Evolutionary conservation across 1,284 basidiomycete species (phyloP).

Genomic region (Xerocomus amazonicus): DNA sequence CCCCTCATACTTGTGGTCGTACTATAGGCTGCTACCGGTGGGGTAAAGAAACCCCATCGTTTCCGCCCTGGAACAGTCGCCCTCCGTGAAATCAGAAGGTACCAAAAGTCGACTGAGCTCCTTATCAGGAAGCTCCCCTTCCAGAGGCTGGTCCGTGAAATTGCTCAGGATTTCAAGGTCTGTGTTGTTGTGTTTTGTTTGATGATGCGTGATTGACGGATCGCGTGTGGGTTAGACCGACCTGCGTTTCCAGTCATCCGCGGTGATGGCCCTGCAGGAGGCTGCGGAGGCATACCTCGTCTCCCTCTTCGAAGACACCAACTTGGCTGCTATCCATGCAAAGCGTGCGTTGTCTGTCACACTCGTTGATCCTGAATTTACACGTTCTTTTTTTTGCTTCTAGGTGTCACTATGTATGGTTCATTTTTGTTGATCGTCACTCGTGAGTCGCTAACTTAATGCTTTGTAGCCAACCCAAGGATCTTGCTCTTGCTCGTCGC

Average conservation of each 20-base stretch:
- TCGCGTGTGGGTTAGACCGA: conserved; percentile 56
- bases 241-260: conserved; percentile 96
- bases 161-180: conserved; percentile 96
- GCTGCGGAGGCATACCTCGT: conserved; percentile 97
- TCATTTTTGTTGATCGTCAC: background rate
- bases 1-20: conserved; percentile 17
- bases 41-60: conserved; percentile 97
- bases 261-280: conserved; percentile 94
- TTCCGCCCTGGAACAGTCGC: conserved; percentile 98
- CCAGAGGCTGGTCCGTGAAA: conserved; percentile 94
- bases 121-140: conserved; percentile 95
- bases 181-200: conserved; percentile 12
- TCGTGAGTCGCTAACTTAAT: conserved; percentile 5
- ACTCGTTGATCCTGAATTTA: conserved; percentile 1
- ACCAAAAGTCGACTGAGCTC: conserved; percentile 96
- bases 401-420: conserved; percentile 70
- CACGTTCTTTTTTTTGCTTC: conserved; percentile 1
- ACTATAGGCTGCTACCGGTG: conserved; percentile 75
- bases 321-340: conserved; percentile 91
- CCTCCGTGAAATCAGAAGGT: conserved; percentile 95
- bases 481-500: conserved; percentile 84
- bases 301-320: conserved; percentile 90
- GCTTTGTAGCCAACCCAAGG: conserved; percentile 68
- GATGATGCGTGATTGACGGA: conserved; percentile 6
- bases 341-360: conserved; percentile 55